Percentiles rank a stretch among this genome's conserved stretches.
These are phyloP conservation scores for Alnus glutinosa DNA, from an alignment of 306 rosid species.

Conservation along the genomic window DNA sequence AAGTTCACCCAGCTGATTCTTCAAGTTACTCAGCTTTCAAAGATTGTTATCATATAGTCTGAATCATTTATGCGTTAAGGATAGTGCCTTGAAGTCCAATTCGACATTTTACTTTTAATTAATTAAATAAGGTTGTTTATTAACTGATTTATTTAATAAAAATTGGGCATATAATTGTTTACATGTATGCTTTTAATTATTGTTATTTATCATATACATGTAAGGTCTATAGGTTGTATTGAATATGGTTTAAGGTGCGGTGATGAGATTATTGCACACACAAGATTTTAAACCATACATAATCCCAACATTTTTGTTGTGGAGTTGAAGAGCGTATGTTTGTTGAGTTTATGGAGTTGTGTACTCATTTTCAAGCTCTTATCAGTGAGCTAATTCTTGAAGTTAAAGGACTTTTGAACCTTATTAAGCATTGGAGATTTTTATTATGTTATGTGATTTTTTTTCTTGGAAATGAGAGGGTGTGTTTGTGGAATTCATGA, in stretches of 20 bases:
- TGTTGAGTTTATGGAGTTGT: background rate
- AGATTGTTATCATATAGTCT: background rate
- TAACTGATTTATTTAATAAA: too few species aligned
- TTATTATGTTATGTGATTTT: background rate
- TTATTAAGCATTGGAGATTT: background rate
- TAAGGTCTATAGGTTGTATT: too few species aligned
- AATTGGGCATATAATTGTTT: too few species aligned
- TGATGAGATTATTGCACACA: too few species aligned
- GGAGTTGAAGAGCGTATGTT: background rate
- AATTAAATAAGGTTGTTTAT: too few species aligned
- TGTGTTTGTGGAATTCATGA: background rate
- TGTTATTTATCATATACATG: too few species aligned
- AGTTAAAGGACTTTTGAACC: background rate
- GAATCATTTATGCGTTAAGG: too few species aligned
- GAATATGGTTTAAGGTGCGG: too few species aligned
- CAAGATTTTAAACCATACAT: too few species aligned
- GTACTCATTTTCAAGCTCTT: background rate
- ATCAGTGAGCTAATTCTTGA: background rate
- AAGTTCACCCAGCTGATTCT: conserved; percentile 17
- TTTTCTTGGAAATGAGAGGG: background rate
- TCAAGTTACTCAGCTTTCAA: background rate
- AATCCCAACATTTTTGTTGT: background rate
- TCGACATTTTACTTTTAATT: too few species aligned
- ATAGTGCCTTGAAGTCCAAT: too few species aligned
- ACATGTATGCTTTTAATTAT: too few species aligned